Percentiles rank a stretch among this genome's conserved stretches.
phyloP scores from a whole-genome alignment of 139 green algal species.

The Pycnococcus provasolii region DNA sequence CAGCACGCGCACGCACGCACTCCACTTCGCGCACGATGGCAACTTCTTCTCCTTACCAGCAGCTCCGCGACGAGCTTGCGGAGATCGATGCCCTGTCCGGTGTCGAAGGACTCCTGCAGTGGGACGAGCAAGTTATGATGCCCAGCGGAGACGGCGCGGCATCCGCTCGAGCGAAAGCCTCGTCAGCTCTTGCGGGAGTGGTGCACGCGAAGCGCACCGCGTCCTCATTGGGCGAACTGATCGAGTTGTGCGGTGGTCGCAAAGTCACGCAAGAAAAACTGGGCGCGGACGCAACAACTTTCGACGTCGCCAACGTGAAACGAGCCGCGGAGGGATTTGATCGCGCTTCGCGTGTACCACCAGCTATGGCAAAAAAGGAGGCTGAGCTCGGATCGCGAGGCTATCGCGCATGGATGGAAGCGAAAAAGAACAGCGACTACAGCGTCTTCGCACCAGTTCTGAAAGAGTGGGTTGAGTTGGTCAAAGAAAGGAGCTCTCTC shows the following conservation, averaged over 20 bases:
- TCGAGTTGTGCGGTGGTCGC: slow-evolving; percentile 4
- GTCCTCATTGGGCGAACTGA: not conserved
- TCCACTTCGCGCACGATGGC: too few relatives aligned
- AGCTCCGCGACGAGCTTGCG: slow-evolving; percentile 49
- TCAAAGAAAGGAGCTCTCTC: slow-evolving; percentile 36
- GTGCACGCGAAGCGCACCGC: slow-evolving; percentile 53
- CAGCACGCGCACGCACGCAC: too few relatives aligned
- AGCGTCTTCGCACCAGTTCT: slow-evolving; percentile 66
- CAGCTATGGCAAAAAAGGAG: slow-evolving; percentile 54
- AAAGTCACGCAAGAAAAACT: too few relatives aligned
- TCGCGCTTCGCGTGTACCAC: slow-evolving; percentile 44
- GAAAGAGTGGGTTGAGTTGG: slow-evolving; percentile 62
- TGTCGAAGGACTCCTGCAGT: slow-evolving; percentile 55
- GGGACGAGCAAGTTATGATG: slow-evolving; percentile 72
- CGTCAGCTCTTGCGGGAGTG: slow-evolving; percentile 63
- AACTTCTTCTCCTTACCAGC: slow-evolving; percentile 32
- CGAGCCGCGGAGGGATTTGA: slow-evolving; percentile 37
- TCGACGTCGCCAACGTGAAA: slow-evolving; percentile 15
- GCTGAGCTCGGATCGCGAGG: slow-evolving; percentile 55
- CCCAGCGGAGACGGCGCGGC: slow-evolving; percentile 40
- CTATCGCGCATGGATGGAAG: slow-evolving; percentile 69
- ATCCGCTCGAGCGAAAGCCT: slow-evolving; percentile 44
- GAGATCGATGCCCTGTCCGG: slow-evolving; percentile 49
- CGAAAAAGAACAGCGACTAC: slow-evolving; percentile 57
- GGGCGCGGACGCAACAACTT: not conserved